Conservation (phyloP, 306 rosid genomes). For the Dalbergia oliveri region DNA sequence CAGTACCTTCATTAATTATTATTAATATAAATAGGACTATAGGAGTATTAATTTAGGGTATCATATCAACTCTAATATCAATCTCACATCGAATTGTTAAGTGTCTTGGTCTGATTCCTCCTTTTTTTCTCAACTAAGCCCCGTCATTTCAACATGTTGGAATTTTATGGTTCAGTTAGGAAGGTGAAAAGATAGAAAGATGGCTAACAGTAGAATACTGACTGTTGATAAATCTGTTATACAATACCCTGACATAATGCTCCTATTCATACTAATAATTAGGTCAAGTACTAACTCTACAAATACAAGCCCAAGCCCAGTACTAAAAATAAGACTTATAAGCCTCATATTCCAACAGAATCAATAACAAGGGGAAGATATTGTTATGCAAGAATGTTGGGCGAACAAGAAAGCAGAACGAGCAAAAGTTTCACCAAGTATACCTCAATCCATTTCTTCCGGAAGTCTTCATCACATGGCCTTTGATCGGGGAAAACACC, state of each 20-base stretch:
- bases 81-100: conserved; percentile 10
- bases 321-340: conserved; percentile 26
- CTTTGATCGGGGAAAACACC: conserved; percentile 85
- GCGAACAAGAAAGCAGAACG: conserved; percentile 1
- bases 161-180: neutral
- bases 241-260: conserved; percentile 5
- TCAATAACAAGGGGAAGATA: neutral
- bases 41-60: neutral
- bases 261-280: neutral
- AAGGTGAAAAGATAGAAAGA: neutral
- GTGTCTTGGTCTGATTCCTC: neutral
- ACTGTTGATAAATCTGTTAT: conserved; percentile 13
- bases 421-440: conserved; percentile 23
- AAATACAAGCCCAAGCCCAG: conserved; percentile 32
- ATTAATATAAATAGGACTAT: neutral
- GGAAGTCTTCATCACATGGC: conserved; percentile 77
- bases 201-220: neutral
- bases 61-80: conserved; percentile 10
- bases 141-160: neutral
- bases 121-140: neutral
- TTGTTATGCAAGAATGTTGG: conserved; percentile 3
- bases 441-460: conserved; percentile 98
- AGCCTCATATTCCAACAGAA: conserved; percentile 19
- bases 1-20: neutral
- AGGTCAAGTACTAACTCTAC: neutral